Evolutionary conservation across 345 rosid genomes (phyloP).

Genomic region (Lepidium didymum): DNA sequence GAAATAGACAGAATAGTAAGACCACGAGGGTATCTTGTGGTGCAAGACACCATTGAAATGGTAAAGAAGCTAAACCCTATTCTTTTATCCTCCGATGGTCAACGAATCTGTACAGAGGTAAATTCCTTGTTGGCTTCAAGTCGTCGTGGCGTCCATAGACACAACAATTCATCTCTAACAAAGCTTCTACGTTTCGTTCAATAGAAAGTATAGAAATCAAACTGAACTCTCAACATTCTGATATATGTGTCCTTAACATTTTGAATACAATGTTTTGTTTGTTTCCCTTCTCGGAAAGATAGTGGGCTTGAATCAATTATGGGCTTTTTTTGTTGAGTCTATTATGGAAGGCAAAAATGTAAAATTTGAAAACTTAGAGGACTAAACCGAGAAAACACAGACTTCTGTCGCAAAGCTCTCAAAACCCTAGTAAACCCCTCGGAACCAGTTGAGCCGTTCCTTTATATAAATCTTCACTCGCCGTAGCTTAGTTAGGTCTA

Average conservation of each 20-base stretch:
- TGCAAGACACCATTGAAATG: constrained; percentile 61
- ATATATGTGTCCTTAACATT: neutral
- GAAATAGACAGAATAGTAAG: constrained; percentile 81
- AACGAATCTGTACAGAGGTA: constrained; percentile 45
- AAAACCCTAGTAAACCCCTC: constrained; percentile 18
- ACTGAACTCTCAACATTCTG: neutral
- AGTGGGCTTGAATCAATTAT: neutral
- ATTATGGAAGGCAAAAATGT: neutral
- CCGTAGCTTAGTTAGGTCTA: neutral
- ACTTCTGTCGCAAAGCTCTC: neutral
- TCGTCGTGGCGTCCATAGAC: constrained; percentile 65
- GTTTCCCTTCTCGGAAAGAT: neutral
- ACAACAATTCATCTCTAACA: neutral
- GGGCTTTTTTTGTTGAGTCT: neutral
- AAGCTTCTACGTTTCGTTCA: neutral
- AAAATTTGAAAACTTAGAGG: neutral
- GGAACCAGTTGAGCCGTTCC: constrained; percentile 13
- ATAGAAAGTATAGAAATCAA: neutral
- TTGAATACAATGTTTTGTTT: neutral
- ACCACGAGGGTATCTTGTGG: constrained; percentile 71
- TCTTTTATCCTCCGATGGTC: constrained; percentile 66
- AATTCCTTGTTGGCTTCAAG: constrained; percentile 60
- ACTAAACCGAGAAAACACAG: neutral
- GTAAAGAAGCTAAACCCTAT: constrained; percentile 50
- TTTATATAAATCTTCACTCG: neutral